phyloP scores from a whole-genome alignment of 2,329 filamentous ascomycete species.

The Claviceps africana region DNA sequence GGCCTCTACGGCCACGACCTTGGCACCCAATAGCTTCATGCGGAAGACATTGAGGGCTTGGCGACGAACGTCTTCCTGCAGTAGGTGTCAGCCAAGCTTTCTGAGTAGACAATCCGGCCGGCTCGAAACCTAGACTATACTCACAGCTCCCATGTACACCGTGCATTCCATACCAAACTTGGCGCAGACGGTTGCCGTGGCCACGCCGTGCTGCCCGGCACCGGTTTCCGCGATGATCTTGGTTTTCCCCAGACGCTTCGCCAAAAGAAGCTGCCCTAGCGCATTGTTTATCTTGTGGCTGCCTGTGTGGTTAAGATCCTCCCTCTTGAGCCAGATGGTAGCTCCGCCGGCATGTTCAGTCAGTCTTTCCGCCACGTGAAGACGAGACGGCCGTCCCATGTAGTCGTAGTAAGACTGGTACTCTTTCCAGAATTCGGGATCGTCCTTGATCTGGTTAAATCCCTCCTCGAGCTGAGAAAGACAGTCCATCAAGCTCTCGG shows the following conservation, averaged over 20 bases:
- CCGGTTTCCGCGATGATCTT: conserved; percentile 97
- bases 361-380: conserved; percentile 78
- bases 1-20: conserved; percentile 83
- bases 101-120: too few species aligned
- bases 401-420: conserved; percentile 92
- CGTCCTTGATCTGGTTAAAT: conserved; percentile 75
- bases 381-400: conserved; percentile 86
- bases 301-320: conserved; percentile 94
- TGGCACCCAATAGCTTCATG: conserved; percentile 88
- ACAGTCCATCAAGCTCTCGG: conserved; percentile 96
- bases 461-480: conserved; percentile 78
- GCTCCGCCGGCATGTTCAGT: conserved; percentile 83
- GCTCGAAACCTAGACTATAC: conserved; percentile 12
- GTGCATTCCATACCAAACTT: conserved; percentile 98
- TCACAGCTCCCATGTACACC: conserved; percentile 84
- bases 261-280: conserved; percentile 80
- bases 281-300: conserved; percentile 99
- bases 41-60: conserved; percentile 97
- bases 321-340: conserved; percentile 94
- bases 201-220: conserved; percentile 93
- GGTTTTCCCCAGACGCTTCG: conserved; percentile 77
- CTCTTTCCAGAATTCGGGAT: conserved; percentile 92
- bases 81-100: conserved; percentile 10
- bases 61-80: conserved; percentile 73
- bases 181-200: conserved; percentile 91